Conservation (phyloP, 106 monocot genomes). For the Dioscorea dumetorum region DNA sequence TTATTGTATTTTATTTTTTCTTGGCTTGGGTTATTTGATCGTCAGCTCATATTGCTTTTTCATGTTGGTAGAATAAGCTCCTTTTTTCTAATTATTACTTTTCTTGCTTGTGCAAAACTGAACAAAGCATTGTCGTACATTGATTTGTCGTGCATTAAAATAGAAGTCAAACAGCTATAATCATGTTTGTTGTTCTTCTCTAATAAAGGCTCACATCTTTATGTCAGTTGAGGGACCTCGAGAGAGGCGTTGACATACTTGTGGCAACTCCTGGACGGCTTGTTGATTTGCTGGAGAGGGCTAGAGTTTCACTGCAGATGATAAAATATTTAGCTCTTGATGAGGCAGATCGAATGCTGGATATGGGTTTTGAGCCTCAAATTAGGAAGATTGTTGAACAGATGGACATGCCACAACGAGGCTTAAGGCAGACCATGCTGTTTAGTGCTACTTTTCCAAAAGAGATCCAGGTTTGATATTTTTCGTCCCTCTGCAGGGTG, state of each 20-base stretch:
- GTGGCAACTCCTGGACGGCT: slow-evolving; percentile 57
- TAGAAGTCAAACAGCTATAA: too few species aligned
- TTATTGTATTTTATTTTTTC: too few species aligned
- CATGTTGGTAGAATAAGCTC: too few species aligned
- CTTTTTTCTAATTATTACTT: too few species aligned
- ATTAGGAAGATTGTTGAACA: slow-evolving; percentile 55
- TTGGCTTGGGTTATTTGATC: too few species aligned
- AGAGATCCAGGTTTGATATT: slow-evolving; percentile 40
- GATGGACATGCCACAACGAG: slow-evolving; percentile 50
- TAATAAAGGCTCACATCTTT: background rate
- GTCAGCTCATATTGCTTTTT: too few species aligned
- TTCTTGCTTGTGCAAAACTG: too few species aligned
- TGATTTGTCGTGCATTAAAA: too few species aligned
- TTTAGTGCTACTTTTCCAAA: slow-evolving; percentile 58
- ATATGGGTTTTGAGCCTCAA: slow-evolving; percentile 67
- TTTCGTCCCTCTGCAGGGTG: too few species aligned
- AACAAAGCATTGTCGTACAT: too few species aligned
- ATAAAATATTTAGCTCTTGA: slow-evolving; percentile 51
- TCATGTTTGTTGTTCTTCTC: too few species aligned
- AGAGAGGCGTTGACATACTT: slow-evolving; percentile 57
- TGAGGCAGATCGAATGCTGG: slow-evolving; percentile 63
- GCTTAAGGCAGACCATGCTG: slow-evolving; percentile 52
- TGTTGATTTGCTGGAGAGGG: slow-evolving; percentile 48
- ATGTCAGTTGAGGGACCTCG: slow-evolving; percentile 44
- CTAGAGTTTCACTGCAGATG: slow-evolving; percentile 43